Evolutionary conservation across 1,139 yeast species (phyloP).

Genomic region (Schizosaccharomyces versatilis): DNA sequence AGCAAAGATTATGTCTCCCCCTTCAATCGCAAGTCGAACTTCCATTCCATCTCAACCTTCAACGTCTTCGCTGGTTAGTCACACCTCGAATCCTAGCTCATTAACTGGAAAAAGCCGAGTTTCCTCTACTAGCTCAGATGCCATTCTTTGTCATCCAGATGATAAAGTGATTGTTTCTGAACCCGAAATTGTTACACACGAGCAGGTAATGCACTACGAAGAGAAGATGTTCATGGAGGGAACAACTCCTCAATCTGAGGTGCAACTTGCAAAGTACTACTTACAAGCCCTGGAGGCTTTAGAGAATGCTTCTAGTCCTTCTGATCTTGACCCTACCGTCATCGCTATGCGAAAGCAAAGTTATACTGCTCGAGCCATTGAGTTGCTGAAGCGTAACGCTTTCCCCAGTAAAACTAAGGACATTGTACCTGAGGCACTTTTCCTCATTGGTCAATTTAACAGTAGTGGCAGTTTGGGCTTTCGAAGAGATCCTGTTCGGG

Average conservation of each 20-base stretch:
- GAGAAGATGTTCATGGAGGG: background rate
- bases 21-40: too few relatives aligned
- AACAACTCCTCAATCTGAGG: background rate
- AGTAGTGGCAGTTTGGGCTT: slow-evolving; percentile 34
- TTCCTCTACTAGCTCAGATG: background rate
- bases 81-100: too few relatives aligned
- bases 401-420: background rate
- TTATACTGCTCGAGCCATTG: background rate
- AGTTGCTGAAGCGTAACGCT: background rate
- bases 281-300: background rate
- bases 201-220: background rate
- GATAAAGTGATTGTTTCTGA: background rate
- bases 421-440: slow-evolving; percentile 25
- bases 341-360: background rate
- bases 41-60: too few relatives aligned
- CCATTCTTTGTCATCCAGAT: slow-evolving; percentile 1
- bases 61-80: too few relatives aligned
- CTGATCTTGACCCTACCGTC: background rate
- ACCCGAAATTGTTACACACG: background rate
- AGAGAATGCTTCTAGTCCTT: background rate
- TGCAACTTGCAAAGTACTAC: background rate
- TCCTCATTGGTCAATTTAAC: slow-evolving; percentile 37
- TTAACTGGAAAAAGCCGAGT: too few relatives aligned
- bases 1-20: too few relatives aligned
- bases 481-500: slow-evolving; percentile 34